Evolutionary conservation across 1,139 yeast species (phyloP), one percentile per base, ranked within the genome.

Genomic region (Keqinozyma sinolaborantium): DNA sequence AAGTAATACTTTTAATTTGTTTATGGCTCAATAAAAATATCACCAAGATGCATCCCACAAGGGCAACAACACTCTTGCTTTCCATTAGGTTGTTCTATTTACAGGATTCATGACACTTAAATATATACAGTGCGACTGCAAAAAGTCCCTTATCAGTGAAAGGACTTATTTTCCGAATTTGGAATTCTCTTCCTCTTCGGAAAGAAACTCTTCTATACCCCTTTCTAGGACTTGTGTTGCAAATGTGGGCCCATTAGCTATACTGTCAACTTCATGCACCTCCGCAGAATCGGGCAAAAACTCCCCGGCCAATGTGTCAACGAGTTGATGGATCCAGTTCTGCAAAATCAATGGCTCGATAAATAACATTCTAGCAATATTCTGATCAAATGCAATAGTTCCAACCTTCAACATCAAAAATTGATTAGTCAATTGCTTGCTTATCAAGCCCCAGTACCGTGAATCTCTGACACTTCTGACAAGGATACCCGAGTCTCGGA

Each of bases 11-110:
- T 12, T n/a, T 26, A 2, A 41, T 5, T 31, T 48, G 53, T 25
- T 49, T 50, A 13, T 36, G 44, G 0, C 53, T 45, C 23, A 51
- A 35, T 4, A 38, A 13, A 10, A 50, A 20, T 3, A 44, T 34
- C 7, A 42, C 31, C 2, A 33, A 29, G 2, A 50, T 11, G 4
- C 40, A 52, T 7, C 40, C 36, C n/a, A 47, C 3, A 13, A 49
- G 26, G 4, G 42, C n/a, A 9, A 48, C 10, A n/a, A 26, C 6
- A 11, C 34, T 16, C 9, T 33, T 16, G 9, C 29, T 38, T 27
- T 30, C 34, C 2, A 13, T 28, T 16, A 13, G 12, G 10, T n/a
- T 10, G 13, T 23, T 9, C 4, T 12, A 15, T 14, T 16, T 21
- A n/a, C n/a, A 8, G 11, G 23, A 10, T n/a, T n/a, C n/a, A 18